Evolutionary conservation across 805 yeast genomes (phyloP).

Genomic region (Ogataea henricii): DNA sequence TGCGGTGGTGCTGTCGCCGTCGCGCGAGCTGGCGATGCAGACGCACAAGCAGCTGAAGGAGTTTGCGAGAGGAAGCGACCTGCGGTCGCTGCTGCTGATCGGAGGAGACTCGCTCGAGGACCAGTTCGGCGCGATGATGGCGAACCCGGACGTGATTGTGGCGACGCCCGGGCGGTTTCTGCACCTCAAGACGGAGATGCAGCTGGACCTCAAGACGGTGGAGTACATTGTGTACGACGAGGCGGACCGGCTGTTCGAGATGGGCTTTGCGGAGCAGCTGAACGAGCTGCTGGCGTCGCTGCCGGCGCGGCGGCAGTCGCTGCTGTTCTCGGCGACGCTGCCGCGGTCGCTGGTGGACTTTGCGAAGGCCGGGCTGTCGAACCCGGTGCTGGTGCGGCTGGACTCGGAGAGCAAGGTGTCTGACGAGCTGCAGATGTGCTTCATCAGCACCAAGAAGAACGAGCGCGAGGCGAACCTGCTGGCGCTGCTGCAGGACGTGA

Average conservation of each 20-base stretch:
- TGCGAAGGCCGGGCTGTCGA: slow-evolving; percentile 93
- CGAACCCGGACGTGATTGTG: slow-evolving; percentile 89
- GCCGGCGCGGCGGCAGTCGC: slow-evolving; percentile 81
- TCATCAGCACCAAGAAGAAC: slow-evolving; percentile 72
- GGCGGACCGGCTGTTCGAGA: slow-evolving; percentile 94
- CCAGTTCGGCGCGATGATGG: slow-evolving; percentile 89
- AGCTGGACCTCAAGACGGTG: slow-evolving; percentile 73
- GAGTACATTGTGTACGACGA: slow-evolving; percentile 96
- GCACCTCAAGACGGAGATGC: slow-evolving; percentile 96
- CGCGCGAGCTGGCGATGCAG: slow-evolving; percentile 94
- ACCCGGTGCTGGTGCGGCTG: slow-evolving; percentile 88
- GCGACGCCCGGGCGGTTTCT: slow-evolving; percentile 98
- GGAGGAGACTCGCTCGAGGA: slow-evolving; percentile 99
- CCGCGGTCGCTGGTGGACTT: slow-evolving; percentile 92
- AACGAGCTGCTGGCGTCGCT: slow-evolving; percentile 84
- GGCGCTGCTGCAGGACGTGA: slow-evolving; percentile 76
- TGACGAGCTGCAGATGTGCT: slow-evolving; percentile 88
- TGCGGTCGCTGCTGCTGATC: slow-evolving; percentile 77
- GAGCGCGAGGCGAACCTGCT: slow-evolving; percentile 90
- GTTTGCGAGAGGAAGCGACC: slow-evolving; percentile 79
- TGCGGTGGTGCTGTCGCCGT: slow-evolving; percentile 88
- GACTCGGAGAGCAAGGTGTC: slow-evolving; percentile 93
- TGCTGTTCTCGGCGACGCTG: slow-evolving; percentile 91
- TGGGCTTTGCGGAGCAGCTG: slow-evolving; percentile 93
- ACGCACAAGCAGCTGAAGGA: slow-evolving; percentile 88